These are phyloP conservation scores for Echinochloa phyllopogon DNA, from an alignment of 176 grass and related monocot species.

Conservation along the genomic window DNA sequence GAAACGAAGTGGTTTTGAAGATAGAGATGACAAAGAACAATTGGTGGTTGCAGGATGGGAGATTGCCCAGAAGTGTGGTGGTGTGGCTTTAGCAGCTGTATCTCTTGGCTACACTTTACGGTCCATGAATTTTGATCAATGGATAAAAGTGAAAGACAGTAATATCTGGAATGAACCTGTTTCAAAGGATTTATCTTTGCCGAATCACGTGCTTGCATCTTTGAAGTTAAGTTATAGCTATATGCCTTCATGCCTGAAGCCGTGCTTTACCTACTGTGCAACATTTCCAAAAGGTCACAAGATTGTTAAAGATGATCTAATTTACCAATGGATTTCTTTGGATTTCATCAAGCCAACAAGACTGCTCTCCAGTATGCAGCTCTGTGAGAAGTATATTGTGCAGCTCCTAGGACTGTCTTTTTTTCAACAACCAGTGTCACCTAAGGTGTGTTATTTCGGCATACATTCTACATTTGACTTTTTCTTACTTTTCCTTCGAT, in stretches of 20 bases:
- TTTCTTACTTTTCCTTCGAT: not conserved
- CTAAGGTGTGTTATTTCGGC: not conserved
- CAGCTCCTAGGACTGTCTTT: constrained; percentile 18
- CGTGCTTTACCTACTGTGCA: constrained; percentile 32
- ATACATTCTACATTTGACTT: not conserved
- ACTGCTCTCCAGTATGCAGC: not conserved
- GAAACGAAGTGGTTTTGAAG: not conserved
- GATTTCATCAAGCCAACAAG: not conserved
- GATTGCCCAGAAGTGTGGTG: constrained; percentile 11
- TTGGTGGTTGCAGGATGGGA: not conserved
- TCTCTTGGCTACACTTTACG: not conserved
- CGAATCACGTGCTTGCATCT: not conserved
- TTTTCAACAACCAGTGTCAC: not conserved
- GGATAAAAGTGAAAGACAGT: not conserved
- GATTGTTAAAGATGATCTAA: constrained; percentile 31
- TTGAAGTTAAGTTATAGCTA: not conserved
- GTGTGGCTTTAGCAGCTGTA: constrained; percentile 18
- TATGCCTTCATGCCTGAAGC: not conserved
- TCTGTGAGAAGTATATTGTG: not conserved
- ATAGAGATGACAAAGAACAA: not conserved
- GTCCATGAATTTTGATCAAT: not conserved
- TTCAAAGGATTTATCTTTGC: not conserved
- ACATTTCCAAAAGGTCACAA: constrained; percentile 15
- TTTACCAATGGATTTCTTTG: constrained; percentile 42
- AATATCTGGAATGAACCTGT: not conserved